Evolutionary conservation across 345 rosid genomes (phyloP), one percentile per base, ranked within the genome.

Genomic region (Arabis hirsuta): DNA sequence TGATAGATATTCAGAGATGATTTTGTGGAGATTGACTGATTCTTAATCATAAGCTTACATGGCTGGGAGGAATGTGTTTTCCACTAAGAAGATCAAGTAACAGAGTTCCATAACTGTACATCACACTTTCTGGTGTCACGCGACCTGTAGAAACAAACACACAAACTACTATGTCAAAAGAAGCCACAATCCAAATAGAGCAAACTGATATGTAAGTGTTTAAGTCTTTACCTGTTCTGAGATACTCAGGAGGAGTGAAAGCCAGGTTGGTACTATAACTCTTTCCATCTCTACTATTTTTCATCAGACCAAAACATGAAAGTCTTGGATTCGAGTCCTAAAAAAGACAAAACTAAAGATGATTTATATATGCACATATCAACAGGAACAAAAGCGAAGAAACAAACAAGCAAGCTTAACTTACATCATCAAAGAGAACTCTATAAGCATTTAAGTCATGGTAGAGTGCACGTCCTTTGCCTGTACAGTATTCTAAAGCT

Each of bases 21-120:
- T 10, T 19, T 39, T 43, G 51, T 39, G 10, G 61, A 56, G 10
- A 66, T 3, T 48, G 26, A 6, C 31, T 26, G 53, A 56, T 13
- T 19, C 47, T 50, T 7, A 56, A 48, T 34, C 67, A 58, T 31
- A 41, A 51, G 73, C 96, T 88, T 81, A 94, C 98, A 74, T 89
- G 97, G 77, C 91, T 87, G 9, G 97, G 97, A 54, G 98, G 98
- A 39, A 91, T 91, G 76, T 91, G 96, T 80, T 94, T 94, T 62
- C 98, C 98, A 71, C 96, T 94, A 62, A 94, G 96, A 83, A 91
- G 96, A 74, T 94, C 99, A 58, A 94, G 93, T 70, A 94, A 79
- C 73, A 94, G 89, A 56, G 96, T 94, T 57, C 99, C 97, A 74
- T 91, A 94, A 77, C 97, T 94, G 80, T 94, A 94, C 79, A 91